Conservation (phyloP, 352 stramenopile species). For the Phytopythium montanum region DNA sequence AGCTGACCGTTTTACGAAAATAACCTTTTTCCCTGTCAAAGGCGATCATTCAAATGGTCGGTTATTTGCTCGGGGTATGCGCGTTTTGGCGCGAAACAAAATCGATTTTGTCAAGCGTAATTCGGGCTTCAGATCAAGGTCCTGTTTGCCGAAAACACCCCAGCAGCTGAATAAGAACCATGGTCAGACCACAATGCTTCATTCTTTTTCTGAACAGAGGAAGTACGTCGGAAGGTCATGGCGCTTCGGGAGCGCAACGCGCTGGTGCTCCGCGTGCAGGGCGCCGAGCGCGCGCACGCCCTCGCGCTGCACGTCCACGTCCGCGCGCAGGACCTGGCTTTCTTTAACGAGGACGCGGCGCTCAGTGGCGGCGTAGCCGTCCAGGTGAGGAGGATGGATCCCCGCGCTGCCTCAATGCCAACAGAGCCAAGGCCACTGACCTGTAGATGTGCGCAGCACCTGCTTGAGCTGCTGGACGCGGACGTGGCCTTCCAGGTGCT, state of each 20-base stretch:
- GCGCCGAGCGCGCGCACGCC: conserved; percentile 44
- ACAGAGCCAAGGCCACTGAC: neutral
- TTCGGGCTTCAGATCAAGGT: too few species aligned
- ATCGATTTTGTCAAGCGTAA: too few species aligned
- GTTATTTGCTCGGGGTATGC: too few species aligned
- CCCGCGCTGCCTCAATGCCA: neutral
- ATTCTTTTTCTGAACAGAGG: too few species aligned
- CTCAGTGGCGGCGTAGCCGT: conserved; percentile 20
- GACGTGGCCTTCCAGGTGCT: conserved; percentile 53
- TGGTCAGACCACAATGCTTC: too few species aligned
- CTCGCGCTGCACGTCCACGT: conserved; percentile 56
- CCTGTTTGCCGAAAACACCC: too few species aligned
- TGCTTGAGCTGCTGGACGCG: conserved; percentile 41
- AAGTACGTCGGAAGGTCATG: conserved; percentile 14
- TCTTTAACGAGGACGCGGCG: conserved; percentile 41
- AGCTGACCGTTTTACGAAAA: too few species aligned
- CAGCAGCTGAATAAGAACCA: too few species aligned
- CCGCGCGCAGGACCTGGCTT: conserved; percentile 45
- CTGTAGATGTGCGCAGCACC: conserved; percentile 19
- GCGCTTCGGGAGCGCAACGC: conserved; percentile 55
- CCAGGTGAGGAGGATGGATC: conserved; percentile 32
- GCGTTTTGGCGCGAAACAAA: too few species aligned
- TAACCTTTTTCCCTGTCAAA: too few species aligned
- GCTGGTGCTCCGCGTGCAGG: conserved; percentile 44
- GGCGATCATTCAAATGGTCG: too few species aligned